Base-by-base conservation (phyloP, 768 basidiomycete genomes). In the Cubamyces lactineus region DNA sequence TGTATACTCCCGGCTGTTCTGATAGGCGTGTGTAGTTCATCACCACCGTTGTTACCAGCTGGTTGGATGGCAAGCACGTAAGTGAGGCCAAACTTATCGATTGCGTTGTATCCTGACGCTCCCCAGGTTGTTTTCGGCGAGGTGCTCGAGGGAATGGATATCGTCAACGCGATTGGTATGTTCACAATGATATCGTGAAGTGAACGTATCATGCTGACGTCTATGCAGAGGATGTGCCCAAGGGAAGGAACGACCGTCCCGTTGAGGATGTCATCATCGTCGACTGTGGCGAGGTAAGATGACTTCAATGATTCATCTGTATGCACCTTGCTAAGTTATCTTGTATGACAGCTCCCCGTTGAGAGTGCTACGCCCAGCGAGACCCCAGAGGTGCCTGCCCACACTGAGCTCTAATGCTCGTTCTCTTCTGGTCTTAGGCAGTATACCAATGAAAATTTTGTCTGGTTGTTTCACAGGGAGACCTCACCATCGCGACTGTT, bases 11-110 rank as follows among this genome's bases (percentile, higher is more conserved):
- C 3, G 5, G 13, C 1, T 28, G 16, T 13, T 49, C 48, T 49
- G 48, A 26, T 8, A 13, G 5, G n/a, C 5, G n/a, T 1, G 3
- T 74, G 5, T 40, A 96, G 93, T 98, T 98, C 78, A 96, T 98
- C 72, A 92, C 89, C 76, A 96, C 95, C 48, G 83, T 87, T 65
- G 75, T 85, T 59, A 98, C 95, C 30, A 80, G 82, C 72, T 96
- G 95, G 95, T 78, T 98, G 71, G 94, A 98, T 75, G 88, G 89
- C 67, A 88, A 87, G 75, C 95, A 96, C 69, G 94, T 91, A 72
- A 53, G 83, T 43, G 30, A 30, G 49, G 16, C 43, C 12, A 24
- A 6, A 46, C 39, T 53, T 12, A 3, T 30, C 19, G 13, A 15
- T 5, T 62, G 52, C 1, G 34, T 57, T 51, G 53, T 41, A 16